Evolutionary conservation across 2,329 filamentous ascomycete species (phyloP), one percentile per base, ranked within the genome.

Genomic region (Clonostachys byssicola): DNA sequence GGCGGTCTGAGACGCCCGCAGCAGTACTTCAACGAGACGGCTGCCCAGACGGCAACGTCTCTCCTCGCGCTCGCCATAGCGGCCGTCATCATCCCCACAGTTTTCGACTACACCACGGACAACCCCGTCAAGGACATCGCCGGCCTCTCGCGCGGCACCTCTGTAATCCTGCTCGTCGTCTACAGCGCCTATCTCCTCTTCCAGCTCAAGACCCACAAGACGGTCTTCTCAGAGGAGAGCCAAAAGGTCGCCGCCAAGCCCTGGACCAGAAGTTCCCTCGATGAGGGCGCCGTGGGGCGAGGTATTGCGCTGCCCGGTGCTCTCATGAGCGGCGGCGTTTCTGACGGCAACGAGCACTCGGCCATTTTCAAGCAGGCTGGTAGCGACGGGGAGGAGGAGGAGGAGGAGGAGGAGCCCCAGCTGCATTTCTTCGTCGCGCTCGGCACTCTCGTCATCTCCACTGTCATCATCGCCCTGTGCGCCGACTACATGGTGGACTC

Each of bases 11-110:
- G 87, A 49, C 82, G 92, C 30, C 61, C 80, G 30, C 88, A 95
- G 62, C 92, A 96, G 64, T 85, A 82, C 65, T 97, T 96, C 78
- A 96, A 96, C 72, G 83, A 88, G 34, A 92, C 89, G 0, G 91
- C 96, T 7, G 92, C 92, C 0, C 91, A 96, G 65, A 96, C 92
- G 0, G 89, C 91, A 5, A 85, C 91, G 13, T 90, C 86, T 59
- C 70, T 95, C 45, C 78, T 95, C 17, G 85, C 89, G 12, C 74
- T 95, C 17, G 85, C 88, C 13, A 88, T 95, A 36, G 86, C 85
- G 44, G 86, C 84, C 57, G 75, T 96, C 55, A 92, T 96, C 54
- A 90, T 96, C 23, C 92, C 92, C 0, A 95, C 91, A 6, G 89
- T 92, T 6, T 96, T 95, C 62, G 79, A 88, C 52, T 70, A 74